Conservation (phyloP, 345 rosid genomes). For the Lumnitzera racemosa region DNA sequence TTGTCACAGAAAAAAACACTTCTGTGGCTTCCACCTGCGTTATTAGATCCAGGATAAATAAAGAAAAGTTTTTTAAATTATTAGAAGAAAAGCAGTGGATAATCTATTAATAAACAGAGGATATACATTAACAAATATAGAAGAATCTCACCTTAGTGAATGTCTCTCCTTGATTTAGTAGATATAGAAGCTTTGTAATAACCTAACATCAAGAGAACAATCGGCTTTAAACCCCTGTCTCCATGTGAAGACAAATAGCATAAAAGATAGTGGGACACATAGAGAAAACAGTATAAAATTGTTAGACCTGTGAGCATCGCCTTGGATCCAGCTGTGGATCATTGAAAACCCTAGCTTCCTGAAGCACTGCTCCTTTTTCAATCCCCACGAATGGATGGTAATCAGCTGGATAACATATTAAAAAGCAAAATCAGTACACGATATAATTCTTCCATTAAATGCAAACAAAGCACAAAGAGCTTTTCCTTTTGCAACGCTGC, state of each 20-base stretch:
- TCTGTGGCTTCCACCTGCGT: constrained; percentile 83
- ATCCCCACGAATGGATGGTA: constrained; percentile 93
- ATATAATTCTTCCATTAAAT: neutral
- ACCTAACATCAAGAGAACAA: constrained; percentile 40
- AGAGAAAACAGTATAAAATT: constrained; percentile 1
- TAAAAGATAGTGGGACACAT: neutral
- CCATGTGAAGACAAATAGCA: neutral
- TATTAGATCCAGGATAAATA: constrained; percentile 10
- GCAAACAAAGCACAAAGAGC: neutral
- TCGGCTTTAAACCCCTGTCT: constrained; percentile 7
- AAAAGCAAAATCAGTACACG: neutral
- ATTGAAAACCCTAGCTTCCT: constrained; percentile 95
- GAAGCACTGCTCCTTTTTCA: constrained; percentile 98
- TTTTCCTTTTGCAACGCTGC: constrained; percentile 1
- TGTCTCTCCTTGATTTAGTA: constrained; percentile 91
- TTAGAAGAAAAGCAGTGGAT: neutral
- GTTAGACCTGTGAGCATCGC: constrained; percentile 88
- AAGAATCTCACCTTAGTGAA: constrained; percentile 64
- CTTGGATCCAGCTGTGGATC: constrained; percentile 97
- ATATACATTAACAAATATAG: constrained; percentile 2
- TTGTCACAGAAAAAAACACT: constrained; percentile 93
- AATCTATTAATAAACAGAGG: neutral
- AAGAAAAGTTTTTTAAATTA: neutral
- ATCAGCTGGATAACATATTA: constrained; percentile 43
- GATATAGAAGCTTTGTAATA: constrained; percentile 87